Conservation (phyloP, 768 basidiomycete genomes). For the Leccinum disarticulatum region DNA sequence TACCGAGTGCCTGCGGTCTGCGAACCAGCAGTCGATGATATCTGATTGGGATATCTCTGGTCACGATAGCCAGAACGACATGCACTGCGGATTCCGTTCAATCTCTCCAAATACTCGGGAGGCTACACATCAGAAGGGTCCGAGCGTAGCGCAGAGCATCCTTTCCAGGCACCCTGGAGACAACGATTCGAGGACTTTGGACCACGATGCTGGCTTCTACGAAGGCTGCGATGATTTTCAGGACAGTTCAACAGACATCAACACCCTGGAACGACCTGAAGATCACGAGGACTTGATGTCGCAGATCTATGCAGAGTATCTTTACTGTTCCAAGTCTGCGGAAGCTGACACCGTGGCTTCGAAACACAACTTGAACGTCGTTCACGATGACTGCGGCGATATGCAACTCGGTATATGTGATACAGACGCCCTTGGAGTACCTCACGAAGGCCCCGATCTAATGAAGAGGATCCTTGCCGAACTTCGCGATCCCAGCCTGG, state of each 20-base stretch:
- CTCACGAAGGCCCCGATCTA: constrained; percentile 1
- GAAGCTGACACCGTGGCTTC: no score
- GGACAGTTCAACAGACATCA: background rate
- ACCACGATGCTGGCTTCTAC: background rate
- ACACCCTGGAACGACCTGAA: background rate
- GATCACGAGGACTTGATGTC: background rate
- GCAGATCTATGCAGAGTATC: no score
- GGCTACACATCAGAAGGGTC: background rate
- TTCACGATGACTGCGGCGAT: background rate
- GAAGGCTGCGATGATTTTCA: background rate
- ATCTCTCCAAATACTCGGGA: background rate
- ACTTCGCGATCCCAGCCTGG: constrained; percentile 18
- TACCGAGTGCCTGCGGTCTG: background rate
- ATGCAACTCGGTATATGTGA: background rate
- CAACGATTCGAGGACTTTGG: background rate
- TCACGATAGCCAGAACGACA: background rate
- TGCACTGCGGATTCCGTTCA: background rate
- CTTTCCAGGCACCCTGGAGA: background rate
- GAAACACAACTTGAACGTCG: background rate
- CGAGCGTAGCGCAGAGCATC: background rate
- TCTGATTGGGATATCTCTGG: background rate
- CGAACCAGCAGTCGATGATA: background rate
- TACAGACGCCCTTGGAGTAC: background rate
- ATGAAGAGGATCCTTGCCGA: constrained; percentile 19
- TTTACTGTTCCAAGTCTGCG: no score